A percentile compares a stretch with the other conserved stretches of the same genome.
phyloP scores from a whole-genome alignment of 2,329 filamentous ascomycete species.

The Colletotrichum chrysophilum region DNA sequence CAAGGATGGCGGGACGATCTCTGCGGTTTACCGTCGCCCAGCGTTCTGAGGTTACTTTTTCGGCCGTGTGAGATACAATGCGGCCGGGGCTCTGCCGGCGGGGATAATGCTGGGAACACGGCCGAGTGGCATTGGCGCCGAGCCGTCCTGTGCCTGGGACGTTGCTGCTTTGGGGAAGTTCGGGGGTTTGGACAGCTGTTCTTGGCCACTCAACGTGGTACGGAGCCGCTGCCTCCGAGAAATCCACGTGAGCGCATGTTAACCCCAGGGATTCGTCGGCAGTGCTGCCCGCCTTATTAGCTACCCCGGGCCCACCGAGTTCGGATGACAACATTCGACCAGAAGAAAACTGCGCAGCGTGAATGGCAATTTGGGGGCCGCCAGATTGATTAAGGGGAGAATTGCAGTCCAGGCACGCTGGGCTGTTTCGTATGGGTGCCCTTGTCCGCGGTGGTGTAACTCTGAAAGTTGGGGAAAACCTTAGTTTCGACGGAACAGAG shows the following conservation, averaged over 20 bases:
- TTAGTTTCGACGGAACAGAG: neutral
- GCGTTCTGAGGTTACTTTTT: slow-evolving; percentile 6
- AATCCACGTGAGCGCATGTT: neutral
- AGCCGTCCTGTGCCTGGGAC: slow-evolving; percentile 4
- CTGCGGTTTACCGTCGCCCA: neutral
- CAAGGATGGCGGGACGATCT: slow-evolving; percentile 7
- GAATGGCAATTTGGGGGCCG: neutral
- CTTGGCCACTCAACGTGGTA: neutral
- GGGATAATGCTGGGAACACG: slow-evolving; percentile 15
- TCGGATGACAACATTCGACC: slow-evolving; percentile 1
- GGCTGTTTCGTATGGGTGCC: neutral
- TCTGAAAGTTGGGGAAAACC: neutral
- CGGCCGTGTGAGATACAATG: slow-evolving; percentile 4
- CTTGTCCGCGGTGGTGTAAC: neutral
- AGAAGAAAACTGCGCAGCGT: neutral
- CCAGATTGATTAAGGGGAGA: slow-evolving; percentile 10
- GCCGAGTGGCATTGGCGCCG: slow-evolving; percentile 9
- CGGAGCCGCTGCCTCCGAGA: neutral
- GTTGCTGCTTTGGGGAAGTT: neutral
- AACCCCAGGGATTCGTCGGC: neutral
- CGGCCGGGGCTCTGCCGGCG: neutral
- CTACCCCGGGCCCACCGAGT: neutral
- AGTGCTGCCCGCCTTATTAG: neutral
- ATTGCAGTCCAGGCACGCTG: neutral
- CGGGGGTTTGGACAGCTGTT: neutral